A percentile compares a stretch with the other conserved stretches of the same genome.
These are phyloP conservation scores for Colletotrichum melonis DNA, from an alignment of 2,329 filamentous ascomycete genomes.

Conservation along the genomic window DNA sequence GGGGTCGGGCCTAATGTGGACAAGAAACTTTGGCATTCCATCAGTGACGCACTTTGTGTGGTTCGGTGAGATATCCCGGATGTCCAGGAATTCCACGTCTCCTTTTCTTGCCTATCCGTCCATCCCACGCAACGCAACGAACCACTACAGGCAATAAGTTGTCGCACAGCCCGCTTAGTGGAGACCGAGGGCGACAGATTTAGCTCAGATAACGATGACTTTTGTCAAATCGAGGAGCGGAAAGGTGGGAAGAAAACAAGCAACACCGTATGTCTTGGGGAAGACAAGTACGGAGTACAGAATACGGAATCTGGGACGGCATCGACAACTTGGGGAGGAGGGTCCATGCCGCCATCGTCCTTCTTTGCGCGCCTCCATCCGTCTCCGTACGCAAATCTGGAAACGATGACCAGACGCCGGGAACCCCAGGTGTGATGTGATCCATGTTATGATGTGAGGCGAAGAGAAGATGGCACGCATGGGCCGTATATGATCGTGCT, in stretches of 20 bases:
- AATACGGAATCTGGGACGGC: conserved; percentile 1
- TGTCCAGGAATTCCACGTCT: background rate
- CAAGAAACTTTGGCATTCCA: conserved; percentile 5
- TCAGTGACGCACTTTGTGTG: background rate
- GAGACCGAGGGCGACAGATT: conserved; percentile 19
- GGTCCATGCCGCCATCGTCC: background rate
- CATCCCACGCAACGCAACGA: conserved; percentile 29
- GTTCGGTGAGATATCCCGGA: conserved; percentile 14
- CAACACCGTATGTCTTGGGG: conserved; percentile 29
- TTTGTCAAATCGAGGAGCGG: conserved; percentile 13
- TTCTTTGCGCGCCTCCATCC: background rate
- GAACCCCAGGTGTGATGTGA: background rate
- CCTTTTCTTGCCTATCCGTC: background rate
- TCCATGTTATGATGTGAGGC: conserved; percentile 12
- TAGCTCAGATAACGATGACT: conserved; percentile 27
- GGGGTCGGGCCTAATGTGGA: conserved; percentile 20
- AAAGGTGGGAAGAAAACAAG: conserved; percentile 18
- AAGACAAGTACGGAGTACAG: conserved; percentile 20
- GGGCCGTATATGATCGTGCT: background rate
- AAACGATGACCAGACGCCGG: background rate
- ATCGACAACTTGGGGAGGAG: background rate
- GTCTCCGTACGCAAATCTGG: background rate
- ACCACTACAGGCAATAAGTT: conserved; percentile 25
- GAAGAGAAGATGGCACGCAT: background rate
- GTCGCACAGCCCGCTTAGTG: conserved; percentile 31